These are phyloP conservation scores for Collybiopsis confluens DNA, from an alignment of 768 basidiomycete genomes.

Conservation along the genomic window DNA sequence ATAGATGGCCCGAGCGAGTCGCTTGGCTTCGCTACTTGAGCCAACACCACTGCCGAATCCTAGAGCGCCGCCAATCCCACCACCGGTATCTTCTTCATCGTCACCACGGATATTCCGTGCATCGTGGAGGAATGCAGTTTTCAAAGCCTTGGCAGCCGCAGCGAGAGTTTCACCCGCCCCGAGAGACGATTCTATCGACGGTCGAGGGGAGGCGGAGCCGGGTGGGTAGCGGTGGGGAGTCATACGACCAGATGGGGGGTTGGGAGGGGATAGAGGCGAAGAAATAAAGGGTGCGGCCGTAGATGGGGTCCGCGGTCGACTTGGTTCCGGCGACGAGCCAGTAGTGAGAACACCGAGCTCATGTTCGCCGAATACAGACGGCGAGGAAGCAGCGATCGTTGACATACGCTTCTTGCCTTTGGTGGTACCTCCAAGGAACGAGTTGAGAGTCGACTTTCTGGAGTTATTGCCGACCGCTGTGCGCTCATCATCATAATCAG, in stretches of 20 bases:
- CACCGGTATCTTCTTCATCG: conserved; percentile 38
- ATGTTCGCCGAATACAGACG: conserved; percentile 9
- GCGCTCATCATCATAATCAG: conserved; percentile 22
- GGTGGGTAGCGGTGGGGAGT: conserved; percentile 10
- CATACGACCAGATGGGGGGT: neutral
- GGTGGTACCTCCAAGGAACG: neutral
- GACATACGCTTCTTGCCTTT: conserved; percentile 15
- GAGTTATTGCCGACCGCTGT: conserved; percentile 11
- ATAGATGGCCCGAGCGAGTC: conserved; percentile 66
- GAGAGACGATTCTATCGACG: neutral
- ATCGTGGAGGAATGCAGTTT: conserved; percentile 70
- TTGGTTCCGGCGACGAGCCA: conserved; percentile 11
- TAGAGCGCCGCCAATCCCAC: conserved; percentile 17
- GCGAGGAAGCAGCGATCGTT: conserved; percentile 3
- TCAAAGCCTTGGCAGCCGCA: conserved; percentile 60
- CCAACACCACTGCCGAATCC: conserved; percentile 7
- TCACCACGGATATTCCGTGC: conserved; percentile 64
- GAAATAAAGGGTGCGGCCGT: conserved; percentile 7
- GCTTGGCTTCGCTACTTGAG: conserved; percentile 56
- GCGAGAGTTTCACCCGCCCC: conserved; percentile 37
- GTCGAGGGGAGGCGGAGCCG: conserved; percentile 5
- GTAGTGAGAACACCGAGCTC: conserved; percentile 12
- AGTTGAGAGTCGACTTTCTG: conserved; percentile 26
- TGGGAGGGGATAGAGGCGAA: neutral
- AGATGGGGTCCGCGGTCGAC: conserved; percentile 9